Conservation (phyloP, 2,329 filamentous ascomycete species). For the Simplicillium aogashimaense region DNA sequence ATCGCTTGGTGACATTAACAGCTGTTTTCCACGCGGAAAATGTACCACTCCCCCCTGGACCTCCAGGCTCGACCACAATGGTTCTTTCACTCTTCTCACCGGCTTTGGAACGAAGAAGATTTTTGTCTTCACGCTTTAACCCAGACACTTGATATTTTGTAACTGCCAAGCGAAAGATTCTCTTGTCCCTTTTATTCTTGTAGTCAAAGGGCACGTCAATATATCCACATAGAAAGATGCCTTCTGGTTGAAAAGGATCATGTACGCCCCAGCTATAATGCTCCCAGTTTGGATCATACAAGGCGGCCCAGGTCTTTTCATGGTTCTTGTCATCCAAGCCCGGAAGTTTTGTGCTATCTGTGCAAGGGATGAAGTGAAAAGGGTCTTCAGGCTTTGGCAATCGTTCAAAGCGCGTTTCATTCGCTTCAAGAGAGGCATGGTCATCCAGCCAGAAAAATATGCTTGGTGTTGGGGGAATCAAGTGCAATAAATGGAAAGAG, state of each 20-base stretch:
- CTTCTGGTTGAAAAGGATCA: conserved; percentile 13
- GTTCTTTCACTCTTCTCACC: conserved; percentile 33
- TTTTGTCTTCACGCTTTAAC: conserved; percentile 17
- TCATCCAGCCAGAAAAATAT: too few relatives aligned
- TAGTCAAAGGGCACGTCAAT: conserved; percentile 38
- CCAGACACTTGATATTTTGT: conserved; percentile 39
- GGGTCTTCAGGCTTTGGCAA: conserved; percentile 20
- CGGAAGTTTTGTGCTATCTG: conserved; percentile 27
- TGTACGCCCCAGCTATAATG: conserved; percentile 35
- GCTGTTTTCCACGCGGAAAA: conserved; percentile 26
- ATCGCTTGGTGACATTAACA: conserved; percentile 25
- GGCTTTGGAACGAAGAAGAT: conserved; percentile 6
- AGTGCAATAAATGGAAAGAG: too few relatives aligned
- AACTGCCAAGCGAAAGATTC: conserved; percentile 35
- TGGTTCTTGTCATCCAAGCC: conserved; percentile 27
- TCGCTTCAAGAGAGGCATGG: too few relatives aligned
- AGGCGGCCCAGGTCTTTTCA: conserved; percentile 25
- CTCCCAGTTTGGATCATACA: conserved; percentile 31
- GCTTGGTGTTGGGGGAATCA: too few relatives aligned
- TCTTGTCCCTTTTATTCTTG: conserved; percentile 29
- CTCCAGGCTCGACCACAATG: conserved; percentile 39
- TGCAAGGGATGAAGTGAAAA: conserved; percentile 38
- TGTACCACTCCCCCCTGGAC: conserved; percentile 38
- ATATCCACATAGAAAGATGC: conserved; percentile 37
- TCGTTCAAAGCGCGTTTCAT: too few relatives aligned